Base-by-base conservation (phyloP, 257 asterid species). In the Forsythia suspensa region DNA sequence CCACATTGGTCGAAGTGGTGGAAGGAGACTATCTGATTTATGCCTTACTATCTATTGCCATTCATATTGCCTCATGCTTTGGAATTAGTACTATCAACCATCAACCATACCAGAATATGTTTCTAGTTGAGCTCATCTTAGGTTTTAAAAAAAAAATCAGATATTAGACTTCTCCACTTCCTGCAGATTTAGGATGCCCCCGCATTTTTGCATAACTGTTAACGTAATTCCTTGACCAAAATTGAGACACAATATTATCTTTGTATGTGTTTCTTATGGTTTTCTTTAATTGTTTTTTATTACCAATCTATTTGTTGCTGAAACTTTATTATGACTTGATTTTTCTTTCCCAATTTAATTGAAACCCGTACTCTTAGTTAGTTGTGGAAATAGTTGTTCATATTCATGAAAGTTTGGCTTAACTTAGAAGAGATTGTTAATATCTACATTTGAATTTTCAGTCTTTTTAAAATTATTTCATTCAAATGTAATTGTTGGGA, bases 131-230 rank as follows among this genome's bases (percentile, higher is more conserved):
- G 16, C 1, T 37, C 12, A 42, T 38, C 0, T 0, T 66, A 10
- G 48, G 18, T n/a, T 6, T 18, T 38, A 16, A 15, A 7, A 10
- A 29, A 29, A 68, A 18, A 20, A 2, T 76, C 39, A 55, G 59
- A 4, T 75, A 40, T 8, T 18, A 10, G 41, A 39, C 5, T 72
- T 61, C 6, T 63, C 3, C 67, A 82, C 88, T 84, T 79, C 87
- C 92, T 10, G 74, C 36, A 61, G 88, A 77, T 46, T 34, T 18
- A 46, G 59, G 76, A 77, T 84, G 82, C 52, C 84, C 91, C 71
- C 79, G 21, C 90, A 88, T 76, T 79, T 90, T 88, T 6, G 89
- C 84, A 40, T 90, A 76, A 18, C 88, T 90, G 84, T 71, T 86
- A 13, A 89, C 84, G 18, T 91, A 90, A 81, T 29, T 29, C 34